Evolutionary conservation across 2,329 filamentous ascomycete genomes (phyloP), one percentile per base, ranked within the genome.

Genomic region (Aureobasidium sp.): DNA sequence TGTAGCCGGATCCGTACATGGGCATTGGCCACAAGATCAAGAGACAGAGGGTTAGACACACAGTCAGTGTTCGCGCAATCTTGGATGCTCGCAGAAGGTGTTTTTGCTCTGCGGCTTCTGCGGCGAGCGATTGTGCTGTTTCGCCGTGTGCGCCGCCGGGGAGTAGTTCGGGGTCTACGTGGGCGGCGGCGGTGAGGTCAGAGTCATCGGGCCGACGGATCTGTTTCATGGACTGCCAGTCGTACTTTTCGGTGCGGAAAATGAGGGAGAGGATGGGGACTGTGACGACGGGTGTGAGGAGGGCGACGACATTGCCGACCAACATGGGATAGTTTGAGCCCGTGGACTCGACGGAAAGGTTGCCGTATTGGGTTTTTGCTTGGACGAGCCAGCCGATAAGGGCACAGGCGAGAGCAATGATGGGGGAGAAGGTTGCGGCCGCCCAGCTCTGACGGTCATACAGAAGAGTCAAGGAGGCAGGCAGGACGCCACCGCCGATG

Each of bases 21-120:
- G 91, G 91, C 82, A 96, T 93, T 0, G 92, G 91, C 91, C 91
- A 96, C 17, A 96, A 82, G 1, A 96, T 80, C 0, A 96, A 78
- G 62, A 96, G 79, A 0, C 84, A 81, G 0, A 96, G 64, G 0
- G 90, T 89, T 77, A 90, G 79, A 66, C 82, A 73, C 11, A 85
- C 77, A 0, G 87, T 89, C 65, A 85, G 72, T 36, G 75, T 77
- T 56, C 82, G 78, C 0, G 84, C 82, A 68, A 84, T 82, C 61
- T 75, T 76, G 20, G 78, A 74, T 1, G 78, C 75, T 34, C 74
- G 75, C 56, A 70, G 66, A 1, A 81, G 73, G 53, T 77, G 74
- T 42, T 70, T 70, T 65, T 78, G 73, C 64, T 81, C 78, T 25
- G 68, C 69, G 47, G 70, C 71, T 29, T 77, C 75, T 17, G 80